Evolutionary conservation across 2,329 filamentous ascomycete genomes (phyloP).

Genomic region (Nannizziopsis barbatae): DNA sequence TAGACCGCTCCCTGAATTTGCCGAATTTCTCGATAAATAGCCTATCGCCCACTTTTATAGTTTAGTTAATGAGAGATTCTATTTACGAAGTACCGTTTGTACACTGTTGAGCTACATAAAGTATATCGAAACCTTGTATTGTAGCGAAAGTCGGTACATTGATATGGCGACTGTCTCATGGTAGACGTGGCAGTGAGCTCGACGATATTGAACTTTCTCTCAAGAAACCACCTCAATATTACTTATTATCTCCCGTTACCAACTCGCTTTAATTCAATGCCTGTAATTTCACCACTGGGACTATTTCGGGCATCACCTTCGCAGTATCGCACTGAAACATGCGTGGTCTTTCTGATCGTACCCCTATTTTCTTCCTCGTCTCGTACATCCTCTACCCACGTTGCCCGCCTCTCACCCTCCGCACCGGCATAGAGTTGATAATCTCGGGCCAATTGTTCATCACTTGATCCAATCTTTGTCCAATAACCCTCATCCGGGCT

Average conservation of each 20-base stretch:
- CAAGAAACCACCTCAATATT: not conserved
- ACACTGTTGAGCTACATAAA: too few species aligned
- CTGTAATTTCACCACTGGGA: not conserved
- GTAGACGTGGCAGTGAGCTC: too few species aligned
- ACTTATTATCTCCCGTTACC: not conserved
- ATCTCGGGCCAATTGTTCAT: slow-evolving; percentile 6
- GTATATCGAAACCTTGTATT: too few species aligned
- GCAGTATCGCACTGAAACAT: slow-evolving; percentile 5
- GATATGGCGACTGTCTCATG: too few species aligned
- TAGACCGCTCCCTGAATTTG: too few species aligned
- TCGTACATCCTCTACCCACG: not conserved
- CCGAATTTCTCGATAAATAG: too few species aligned
- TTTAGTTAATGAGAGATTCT: too few species aligned
- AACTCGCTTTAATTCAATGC: slow-evolving; percentile 7
- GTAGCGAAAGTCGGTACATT: too few species aligned
- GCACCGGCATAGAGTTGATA: not conserved
- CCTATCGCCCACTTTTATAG: too few species aligned
- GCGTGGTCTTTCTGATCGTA: slow-evolving; percentile 5
- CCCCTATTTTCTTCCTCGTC: not conserved
- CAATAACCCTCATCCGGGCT: slow-evolving; percentile 2
- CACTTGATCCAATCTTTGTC: slow-evolving; percentile 8
- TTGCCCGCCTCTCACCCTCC: not conserved
- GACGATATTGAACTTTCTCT: not conserved
- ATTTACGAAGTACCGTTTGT: too few species aligned
- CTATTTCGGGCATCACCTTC: not conserved